Evolutionary conservation across 2,329 filamentous ascomycete genomes (phyloP).

Genomic region (Trichoderma gracile): DNA sequence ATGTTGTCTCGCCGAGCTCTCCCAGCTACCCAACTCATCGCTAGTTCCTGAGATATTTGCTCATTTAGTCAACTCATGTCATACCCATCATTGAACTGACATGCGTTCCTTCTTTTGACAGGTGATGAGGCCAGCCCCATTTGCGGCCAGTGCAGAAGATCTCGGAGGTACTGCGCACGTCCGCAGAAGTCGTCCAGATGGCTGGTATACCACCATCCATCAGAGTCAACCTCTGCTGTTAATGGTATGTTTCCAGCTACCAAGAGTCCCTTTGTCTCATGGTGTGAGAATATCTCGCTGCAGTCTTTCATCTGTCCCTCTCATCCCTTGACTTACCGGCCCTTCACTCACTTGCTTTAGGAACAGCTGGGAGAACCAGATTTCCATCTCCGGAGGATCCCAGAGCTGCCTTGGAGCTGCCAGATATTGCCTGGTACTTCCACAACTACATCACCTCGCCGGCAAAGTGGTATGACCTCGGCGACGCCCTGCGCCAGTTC

Average conservation of each 20-base stretch:
- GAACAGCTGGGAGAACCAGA: neutral
- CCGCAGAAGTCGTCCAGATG: slow-evolving; percentile 31
- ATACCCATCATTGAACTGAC: neutral
- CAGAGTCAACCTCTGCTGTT: neutral
- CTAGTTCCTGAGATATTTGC: neutral
- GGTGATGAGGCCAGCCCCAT: slow-evolving; percentile 39
- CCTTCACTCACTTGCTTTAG: neutral
- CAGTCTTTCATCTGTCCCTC: neutral
- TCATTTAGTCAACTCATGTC: slow-evolving; percentile 22
- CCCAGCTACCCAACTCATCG: neutral
- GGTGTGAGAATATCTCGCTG: neutral
- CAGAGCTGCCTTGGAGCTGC: slow-evolving; percentile 35
- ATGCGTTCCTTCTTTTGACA: slow-evolving; percentile 25
- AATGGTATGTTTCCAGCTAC: neutral
- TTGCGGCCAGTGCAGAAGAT: slow-evolving; percentile 38
- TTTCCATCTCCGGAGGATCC: slow-evolving; percentile 31
- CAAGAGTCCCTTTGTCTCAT: neutral
- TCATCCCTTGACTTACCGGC: neutral
- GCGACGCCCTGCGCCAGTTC: slow-evolving; percentile 42
- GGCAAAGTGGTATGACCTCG: slow-evolving; percentile 51
- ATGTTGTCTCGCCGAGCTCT: too few species aligned
- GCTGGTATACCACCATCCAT: slow-evolving; percentile 3
- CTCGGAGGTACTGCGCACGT: slow-evolving; percentile 40
- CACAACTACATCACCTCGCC: slow-evolving; percentile 41
- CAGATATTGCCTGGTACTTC: slow-evolving; percentile 41